These are phyloP conservation scores for Singerocomus rubriflavus DNA, from an alignment of 1,284 basidiomycete genomes.

Conservation along the genomic window DNA sequence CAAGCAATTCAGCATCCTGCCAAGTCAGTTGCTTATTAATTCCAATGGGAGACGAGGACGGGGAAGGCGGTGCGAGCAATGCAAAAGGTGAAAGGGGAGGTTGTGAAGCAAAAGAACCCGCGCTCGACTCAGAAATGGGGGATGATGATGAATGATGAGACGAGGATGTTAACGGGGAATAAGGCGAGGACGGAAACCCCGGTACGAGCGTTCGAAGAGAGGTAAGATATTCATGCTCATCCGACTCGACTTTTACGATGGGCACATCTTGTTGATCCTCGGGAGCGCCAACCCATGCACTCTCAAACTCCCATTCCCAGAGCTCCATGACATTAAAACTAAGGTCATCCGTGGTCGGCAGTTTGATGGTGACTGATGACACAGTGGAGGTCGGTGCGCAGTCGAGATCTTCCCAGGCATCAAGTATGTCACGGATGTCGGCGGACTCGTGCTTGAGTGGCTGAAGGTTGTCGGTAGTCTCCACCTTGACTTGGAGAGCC, in stretches of 20 bases:
- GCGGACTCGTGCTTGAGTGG: slow-evolving; percentile 55
- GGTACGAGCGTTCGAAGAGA: slow-evolving; percentile 6
- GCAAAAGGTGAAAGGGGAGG: slow-evolving; percentile 17
- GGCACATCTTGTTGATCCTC: slow-evolving; percentile 24
- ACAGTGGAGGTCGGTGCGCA: slow-evolving; percentile 31
- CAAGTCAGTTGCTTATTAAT: slow-evolving; percentile 32
- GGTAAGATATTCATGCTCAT: slow-evolving; percentile 16
- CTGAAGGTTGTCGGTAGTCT: slow-evolving; percentile 21
- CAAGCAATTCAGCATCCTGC: slow-evolving; percentile 48
- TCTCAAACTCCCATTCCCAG: slow-evolving; percentile 48
- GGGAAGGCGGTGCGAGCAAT: slow-evolving; percentile 5
- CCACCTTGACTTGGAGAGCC: slow-evolving; percentile 23
- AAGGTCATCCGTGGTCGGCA: slow-evolving; percentile 34
- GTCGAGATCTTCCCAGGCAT: slow-evolving; percentile 63
- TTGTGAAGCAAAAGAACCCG: slow-evolving; percentile 15
- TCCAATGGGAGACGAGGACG: slow-evolving; percentile 8
- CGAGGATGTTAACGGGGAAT: slow-evolving; percentile 21
- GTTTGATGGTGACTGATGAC: slow-evolving; percentile 29
- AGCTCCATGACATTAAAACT: slow-evolving; percentile 46
- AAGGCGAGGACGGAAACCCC: slow-evolving; percentile 15
- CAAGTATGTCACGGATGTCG: slow-evolving; percentile 59
- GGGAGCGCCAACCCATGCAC: slow-evolving; percentile 23
- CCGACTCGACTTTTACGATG: slow-evolving; percentile 26
- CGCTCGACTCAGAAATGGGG: slow-evolving; percentile 18
- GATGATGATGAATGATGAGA: slow-evolving; percentile 20